A percentile compares a stretch with the other conserved stretches of the same genome.
Evolutionary conservation across 176 grass and related monocot species (phyloP).

Genomic region (Raddia guianensis): DNA sequence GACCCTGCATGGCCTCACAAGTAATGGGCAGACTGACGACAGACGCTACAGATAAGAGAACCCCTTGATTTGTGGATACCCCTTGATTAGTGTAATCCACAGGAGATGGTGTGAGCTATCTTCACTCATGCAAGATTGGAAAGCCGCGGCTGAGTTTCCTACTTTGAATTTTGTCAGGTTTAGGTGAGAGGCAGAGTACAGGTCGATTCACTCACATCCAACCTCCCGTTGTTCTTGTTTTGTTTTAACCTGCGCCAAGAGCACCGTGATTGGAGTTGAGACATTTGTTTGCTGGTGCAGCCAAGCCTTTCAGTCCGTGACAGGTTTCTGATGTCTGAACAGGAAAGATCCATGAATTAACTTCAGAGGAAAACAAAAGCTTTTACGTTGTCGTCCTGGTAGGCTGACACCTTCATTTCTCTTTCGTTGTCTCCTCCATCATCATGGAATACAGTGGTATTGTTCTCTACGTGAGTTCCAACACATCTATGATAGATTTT

Average conservation of each 20-base stretch:
- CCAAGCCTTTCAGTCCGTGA: background rate
- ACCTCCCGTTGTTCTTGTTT: background rate
- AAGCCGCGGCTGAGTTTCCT: background rate
- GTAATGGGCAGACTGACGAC: background rate
- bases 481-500: background rate
- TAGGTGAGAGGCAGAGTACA: background rate
- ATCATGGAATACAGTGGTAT: background rate
- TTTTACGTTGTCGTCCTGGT: background rate
- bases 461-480: background rate
- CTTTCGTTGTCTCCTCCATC: background rate
- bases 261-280: background rate
- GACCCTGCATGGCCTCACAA: background rate
- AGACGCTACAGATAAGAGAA: background rate
- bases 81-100: background rate
- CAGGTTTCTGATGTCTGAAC: background rate
- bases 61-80: background rate
- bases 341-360: background rate
- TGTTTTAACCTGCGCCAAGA: background rate
- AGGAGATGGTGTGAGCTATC: background rate
- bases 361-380: background rate
- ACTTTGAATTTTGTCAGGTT: background rate
- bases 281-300: background rate
- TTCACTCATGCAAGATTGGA: background rate
- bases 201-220: background rate
- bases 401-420: background rate